A percentile compares a stretch with the other conserved stretches of the same genome.
phyloP scores from a whole-genome alignment of 106 monocot species.

The Allium fistulosum region DNA sequence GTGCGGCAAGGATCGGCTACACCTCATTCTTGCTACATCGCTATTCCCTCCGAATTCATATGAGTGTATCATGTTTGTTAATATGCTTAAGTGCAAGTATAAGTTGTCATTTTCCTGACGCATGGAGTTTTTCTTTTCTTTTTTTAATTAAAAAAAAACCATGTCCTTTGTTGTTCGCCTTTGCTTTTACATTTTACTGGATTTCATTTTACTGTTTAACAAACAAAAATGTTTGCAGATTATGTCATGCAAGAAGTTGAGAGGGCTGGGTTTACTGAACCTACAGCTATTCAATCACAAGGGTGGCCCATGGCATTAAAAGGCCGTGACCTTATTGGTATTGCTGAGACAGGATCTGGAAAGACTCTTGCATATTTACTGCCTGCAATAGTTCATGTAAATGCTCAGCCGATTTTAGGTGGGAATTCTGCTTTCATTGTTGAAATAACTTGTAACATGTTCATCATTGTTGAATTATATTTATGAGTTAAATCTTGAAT shows the following conservation, averaged over 20 bases:
- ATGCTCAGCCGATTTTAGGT: constrained; percentile 99
- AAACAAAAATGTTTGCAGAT: constrained; percentile 24
- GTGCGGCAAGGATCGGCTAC: too few species aligned
- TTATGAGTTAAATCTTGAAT: not conserved
- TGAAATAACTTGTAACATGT: not conserved
- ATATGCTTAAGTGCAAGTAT: too few species aligned
- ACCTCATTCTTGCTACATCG: too few species aligned
- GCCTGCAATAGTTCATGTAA: constrained; percentile 97
- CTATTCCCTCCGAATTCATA: too few species aligned
- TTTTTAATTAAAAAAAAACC: not conserved
- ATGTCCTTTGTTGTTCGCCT: not conserved
- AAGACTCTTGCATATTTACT: constrained; percentile 94
- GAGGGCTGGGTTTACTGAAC: constrained; percentile 95
- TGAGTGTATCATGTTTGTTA: too few species aligned
- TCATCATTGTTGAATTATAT: constrained; percentile 5
- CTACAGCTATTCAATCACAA: constrained; percentile 96
- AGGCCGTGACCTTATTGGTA: constrained; percentile 96
- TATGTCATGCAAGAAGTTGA: constrained; percentile 93
- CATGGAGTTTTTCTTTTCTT: too few species aligned
- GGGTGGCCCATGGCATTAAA: constrained; percentile 99
- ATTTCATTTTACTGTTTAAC: too few species aligned
- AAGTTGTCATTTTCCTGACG: too few species aligned
- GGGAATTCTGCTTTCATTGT: not conserved
- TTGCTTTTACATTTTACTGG: too few species aligned
- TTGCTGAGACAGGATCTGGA: constrained; percentile 97